A percentile compares a stretch with the other conserved stretches of the same genome.
Conservation (phyloP, 345 rosid species). For the Toxicodendron radicans region DNA sequence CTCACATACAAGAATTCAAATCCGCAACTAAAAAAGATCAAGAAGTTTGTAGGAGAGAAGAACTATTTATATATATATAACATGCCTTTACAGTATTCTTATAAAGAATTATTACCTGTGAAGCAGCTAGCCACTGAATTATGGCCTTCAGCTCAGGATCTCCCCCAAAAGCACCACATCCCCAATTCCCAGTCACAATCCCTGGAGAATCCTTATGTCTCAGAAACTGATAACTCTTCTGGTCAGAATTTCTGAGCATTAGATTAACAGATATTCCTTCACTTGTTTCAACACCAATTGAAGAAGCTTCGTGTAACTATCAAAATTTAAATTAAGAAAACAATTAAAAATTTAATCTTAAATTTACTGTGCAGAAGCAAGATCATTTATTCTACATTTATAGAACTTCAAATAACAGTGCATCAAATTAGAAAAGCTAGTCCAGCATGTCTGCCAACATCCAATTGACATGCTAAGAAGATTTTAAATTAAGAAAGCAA, state of each 20-base stretch:
- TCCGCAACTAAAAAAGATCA: too few species aligned
- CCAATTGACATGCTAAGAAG: background rate
- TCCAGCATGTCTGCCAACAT: background rate
- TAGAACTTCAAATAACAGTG: background rate
- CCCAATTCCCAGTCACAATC: slow-evolving; percentile 94
- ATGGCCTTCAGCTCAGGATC: slow-evolving; percentile 84
- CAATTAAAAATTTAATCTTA: background rate
- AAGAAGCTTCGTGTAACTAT: slow-evolving; percentile 44
- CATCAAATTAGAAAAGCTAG: background rate
- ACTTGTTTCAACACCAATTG: slow-evolving; percentile 28
- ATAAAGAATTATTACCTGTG: slow-evolving; percentile 57
- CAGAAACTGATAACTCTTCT: slow-evolving; percentile 24
- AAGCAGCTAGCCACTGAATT: slow-evolving; percentile 97
- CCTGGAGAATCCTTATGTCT: slow-evolving; percentile 49
- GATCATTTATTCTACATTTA: background rate
- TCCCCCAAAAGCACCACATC: slow-evolving; percentile 97
- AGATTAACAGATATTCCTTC: slow-evolving; percentile 27
- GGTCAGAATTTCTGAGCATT: slow-evolving; percentile 22
- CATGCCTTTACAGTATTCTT: too few species aligned
- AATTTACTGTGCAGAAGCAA: background rate
- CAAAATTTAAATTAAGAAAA: slow-evolving; percentile 10
- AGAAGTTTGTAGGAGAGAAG: too few species aligned
- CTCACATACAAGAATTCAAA: too few species aligned
- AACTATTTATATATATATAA: too few species aligned
- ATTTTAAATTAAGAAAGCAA: background rate